Evolutionary conservation across 129 eudicot genomes (phyloP), one percentile per base, ranked within the genome.

Genomic region (Pittosporum tobira): DNA sequence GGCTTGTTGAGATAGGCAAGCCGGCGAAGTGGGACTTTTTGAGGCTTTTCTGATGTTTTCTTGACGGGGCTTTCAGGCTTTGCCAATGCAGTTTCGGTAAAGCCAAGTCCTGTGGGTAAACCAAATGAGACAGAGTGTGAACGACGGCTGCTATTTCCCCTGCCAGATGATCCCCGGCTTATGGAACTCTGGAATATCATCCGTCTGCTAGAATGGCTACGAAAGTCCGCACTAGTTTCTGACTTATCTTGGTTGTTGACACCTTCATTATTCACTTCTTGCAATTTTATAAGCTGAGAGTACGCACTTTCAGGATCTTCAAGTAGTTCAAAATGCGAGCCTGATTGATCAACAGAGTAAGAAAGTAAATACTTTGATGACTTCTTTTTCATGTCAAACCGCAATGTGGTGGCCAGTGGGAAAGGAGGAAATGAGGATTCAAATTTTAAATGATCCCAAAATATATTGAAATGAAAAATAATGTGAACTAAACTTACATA

Each of bases 281-380:
- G 96, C 52, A 84, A 48, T 66, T 55, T 75, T 51, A 84, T 79
- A 31, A 88, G 96, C 60, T 78, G 94, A 36, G 87, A 61, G 53
- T 88, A 88, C 50, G 82, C 96, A 64, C 94, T 89, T 62, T 88
- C 94, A 31, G 91, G 82, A 75, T 88, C 83, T 66, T 75, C 65
- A 48, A 88, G 78, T 48, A 84, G 78, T 66, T 77, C 76, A 7
- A 60, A 65, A 66, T 88, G 96, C 2, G 84, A 66, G 24, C 96
- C 96, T 83, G 84, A 58, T 2, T 6, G n/a, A 8, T 20, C 10
- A 63, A 26, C 3, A 23, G 43, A 19, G 24, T 19, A 20, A 22
- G 12, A 1, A 2, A 16, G 43, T n/a, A 8, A 29, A 9, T 40
- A 16, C 4, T 8, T 12, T 1, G n/a, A n/a, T n/a, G 7, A 4